These are phyloP conservation scores for Colletotrichum sublineola DNA, from an alignment of 2,329 filamentous ascomycete species.

Conservation along the genomic window DNA sequence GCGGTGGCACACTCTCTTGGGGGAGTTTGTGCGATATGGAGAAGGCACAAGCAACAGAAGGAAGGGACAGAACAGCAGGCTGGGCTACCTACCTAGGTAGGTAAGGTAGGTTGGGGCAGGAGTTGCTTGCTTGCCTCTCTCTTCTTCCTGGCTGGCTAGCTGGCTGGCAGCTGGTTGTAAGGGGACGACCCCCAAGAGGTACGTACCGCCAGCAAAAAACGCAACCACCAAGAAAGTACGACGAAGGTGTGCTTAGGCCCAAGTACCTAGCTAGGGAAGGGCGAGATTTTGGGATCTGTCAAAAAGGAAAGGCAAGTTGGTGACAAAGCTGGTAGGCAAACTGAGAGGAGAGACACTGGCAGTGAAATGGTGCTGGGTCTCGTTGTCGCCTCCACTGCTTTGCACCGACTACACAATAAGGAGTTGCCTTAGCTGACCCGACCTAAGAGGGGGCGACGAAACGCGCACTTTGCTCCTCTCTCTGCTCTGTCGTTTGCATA, in stretches of 20 bases:
- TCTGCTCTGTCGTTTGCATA: slow-evolving; percentile 15
- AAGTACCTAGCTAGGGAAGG: background rate
- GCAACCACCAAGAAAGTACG: background rate
- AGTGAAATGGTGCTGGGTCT: slow-evolving; percentile 7
- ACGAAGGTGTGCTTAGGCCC: background rate
- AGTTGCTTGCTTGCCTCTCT: slow-evolving; percentile 12
- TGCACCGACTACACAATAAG: slow-evolving; percentile 14
- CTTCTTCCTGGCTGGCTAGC: background rate
- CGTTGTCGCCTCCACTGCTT: slow-evolving; percentile 14
- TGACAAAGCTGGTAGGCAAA: slow-evolving; percentile 3
- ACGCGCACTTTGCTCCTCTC: background rate
- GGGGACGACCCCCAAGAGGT: background rate
- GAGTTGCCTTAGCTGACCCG: slow-evolving; percentile 5
- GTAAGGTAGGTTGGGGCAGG: slow-evolving; percentile 12
- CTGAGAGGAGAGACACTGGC: slow-evolving; percentile 5
- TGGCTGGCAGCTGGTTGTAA: background rate
- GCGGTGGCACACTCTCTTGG: slow-evolving; percentile 24
- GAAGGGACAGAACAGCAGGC: slow-evolving; percentile 27
- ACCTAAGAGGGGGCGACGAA: background rate
- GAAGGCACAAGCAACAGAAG: slow-evolving; percentile 30
- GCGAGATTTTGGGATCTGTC: background rate
- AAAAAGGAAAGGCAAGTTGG: slow-evolving; percentile 1
- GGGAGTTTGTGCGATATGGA: slow-evolving; percentile 29
- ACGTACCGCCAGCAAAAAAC: slow-evolving; percentile 20
- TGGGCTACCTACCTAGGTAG: background rate